A percentile compares a stretch with the other conserved stretches of the same genome.
These are phyloP conservation scores for Fusarium tjaetaba DNA, from an alignment of 2,329 filamentous ascomycete species.

Conservation along the genomic window DNA sequence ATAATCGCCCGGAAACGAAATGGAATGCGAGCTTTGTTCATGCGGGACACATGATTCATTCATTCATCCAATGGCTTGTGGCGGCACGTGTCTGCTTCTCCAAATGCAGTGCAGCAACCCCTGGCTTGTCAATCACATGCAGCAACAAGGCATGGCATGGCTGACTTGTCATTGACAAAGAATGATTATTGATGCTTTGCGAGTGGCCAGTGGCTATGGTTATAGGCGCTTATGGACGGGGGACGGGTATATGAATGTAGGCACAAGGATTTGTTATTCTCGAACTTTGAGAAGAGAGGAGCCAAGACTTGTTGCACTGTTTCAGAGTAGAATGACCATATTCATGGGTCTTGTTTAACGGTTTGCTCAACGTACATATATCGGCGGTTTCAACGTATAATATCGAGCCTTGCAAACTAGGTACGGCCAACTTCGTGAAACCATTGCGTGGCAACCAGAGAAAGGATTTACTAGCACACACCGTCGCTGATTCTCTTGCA, in stretches of 20 bases:
- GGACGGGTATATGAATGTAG: background rate
- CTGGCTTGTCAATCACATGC: constrained; percentile 24
- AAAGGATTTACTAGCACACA: background rate
- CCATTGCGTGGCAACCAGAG: background rate
- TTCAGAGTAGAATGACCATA: background rate
- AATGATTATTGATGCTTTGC: background rate
- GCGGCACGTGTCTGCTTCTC: constrained; percentile 23
- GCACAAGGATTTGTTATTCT: too few relatives aligned
- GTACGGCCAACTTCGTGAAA: background rate
- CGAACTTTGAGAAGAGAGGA: background rate
- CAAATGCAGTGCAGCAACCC: constrained; percentile 9
- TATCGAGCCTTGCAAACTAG: background rate
- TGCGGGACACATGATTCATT: constrained; percentile 33
- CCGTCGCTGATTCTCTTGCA: background rate
- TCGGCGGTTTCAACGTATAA: background rate
- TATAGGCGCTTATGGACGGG: background rate
- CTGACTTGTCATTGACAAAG: background rate
- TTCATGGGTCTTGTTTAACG: background rate
- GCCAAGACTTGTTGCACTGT: background rate
- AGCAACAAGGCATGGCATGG: background rate
- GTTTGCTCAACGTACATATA: too few relatives aligned
- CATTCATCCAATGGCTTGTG: constrained; percentile 17
- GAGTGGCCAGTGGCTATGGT: background rate
- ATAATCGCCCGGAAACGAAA: background rate
- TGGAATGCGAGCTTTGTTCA: constrained; percentile 26